A percentile compares a stretch with the other conserved stretches of the same genome.
These are phyloP conservation scores for Candolleomyces eurysporus DNA, from an alignment of 768 basidiomycete species.

Conservation along the genomic window DNA sequence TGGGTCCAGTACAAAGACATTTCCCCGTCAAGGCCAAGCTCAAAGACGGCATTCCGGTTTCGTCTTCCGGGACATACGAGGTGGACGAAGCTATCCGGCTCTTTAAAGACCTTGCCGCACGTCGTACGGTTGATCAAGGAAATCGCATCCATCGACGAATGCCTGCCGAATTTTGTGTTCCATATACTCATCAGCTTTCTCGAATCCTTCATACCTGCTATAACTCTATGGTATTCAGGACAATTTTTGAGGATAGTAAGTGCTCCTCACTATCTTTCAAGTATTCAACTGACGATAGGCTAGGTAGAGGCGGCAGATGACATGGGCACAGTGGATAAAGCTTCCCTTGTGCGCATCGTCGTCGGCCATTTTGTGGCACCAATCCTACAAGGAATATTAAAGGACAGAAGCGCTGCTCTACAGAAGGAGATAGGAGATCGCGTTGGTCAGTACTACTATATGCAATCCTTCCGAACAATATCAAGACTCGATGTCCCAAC, in stretches of 20 bases:
- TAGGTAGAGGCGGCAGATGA: slow-evolving; percentile 70
- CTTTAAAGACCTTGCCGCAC: slow-evolving; percentile 52
- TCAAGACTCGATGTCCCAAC: slow-evolving; percentile 78
- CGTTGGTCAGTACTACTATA: slow-evolving; percentile 60
- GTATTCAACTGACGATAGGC: not conserved
- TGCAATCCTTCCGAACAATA: slow-evolving; percentile 62
- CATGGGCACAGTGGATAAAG: slow-evolving; percentile 55
- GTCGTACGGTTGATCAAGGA: slow-evolving; percentile 67
- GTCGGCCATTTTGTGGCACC: slow-evolving; percentile 56
- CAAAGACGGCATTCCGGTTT: not conserved
- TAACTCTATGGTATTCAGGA: slow-evolving; percentile 67
- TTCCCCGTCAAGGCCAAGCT: not conserved
- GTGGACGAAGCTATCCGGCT: not conserved
- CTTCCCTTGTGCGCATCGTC: slow-evolving; percentile 52
- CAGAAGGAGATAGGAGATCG: slow-evolving; percentile 50
- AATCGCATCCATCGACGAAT: slow-evolving; percentile 49
- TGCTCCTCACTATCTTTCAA: not conserved
- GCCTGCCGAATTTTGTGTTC: slow-evolving; percentile 44
- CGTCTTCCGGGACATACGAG: not conserved
- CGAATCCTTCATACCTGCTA: slow-evolving; percentile 56
- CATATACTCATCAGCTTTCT: slow-evolving; percentile 45
- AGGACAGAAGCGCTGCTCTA: slow-evolving; percentile 35
- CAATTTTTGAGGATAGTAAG: slow-evolving; percentile 63
- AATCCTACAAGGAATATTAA: slow-evolving; percentile 42
- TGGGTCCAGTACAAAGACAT: not conserved